Conservation (phyloP, 805 yeast genomes). For the Blastobotrys peoriensis region DNA sequence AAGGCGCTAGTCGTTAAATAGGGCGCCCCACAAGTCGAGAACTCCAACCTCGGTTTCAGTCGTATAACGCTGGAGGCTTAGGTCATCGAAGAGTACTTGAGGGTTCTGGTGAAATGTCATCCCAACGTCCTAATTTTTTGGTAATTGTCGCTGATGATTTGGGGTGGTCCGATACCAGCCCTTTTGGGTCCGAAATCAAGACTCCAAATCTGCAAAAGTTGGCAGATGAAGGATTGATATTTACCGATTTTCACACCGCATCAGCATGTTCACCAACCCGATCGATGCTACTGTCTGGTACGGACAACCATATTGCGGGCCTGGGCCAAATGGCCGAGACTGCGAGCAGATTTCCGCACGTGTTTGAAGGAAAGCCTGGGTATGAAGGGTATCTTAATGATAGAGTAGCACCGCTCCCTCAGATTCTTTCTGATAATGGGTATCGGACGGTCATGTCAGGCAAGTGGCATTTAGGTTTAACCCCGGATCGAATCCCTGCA, state of each 20-base stretch:
- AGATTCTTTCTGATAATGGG: slow-evolving; percentile 42
- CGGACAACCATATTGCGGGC: slow-evolving; percentile 60
- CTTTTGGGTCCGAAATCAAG: slow-evolving; percentile 48
- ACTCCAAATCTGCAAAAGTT: slow-evolving; percentile 47
- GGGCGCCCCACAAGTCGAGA: no score
- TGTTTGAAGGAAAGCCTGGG: slow-evolving; percentile 42
- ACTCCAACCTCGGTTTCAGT: not conserved
- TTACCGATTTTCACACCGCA: slow-evolving; percentile 57
- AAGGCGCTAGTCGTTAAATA: not conserved
- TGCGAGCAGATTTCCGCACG: slow-evolving; percentile 34
- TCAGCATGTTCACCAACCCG: slow-evolving; percentile 61
- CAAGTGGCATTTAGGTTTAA: slow-evolving; percentile 54
- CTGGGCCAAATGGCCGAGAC: slow-evolving; percentile 53
- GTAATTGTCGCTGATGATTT: slow-evolving; percentile 55
- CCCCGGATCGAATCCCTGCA: slow-evolving; percentile 42
- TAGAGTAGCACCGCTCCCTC: slow-evolving; percentile 48
- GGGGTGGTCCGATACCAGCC: slow-evolving; percentile 49
- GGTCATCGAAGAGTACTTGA: no score
- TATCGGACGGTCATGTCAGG: slow-evolving; percentile 50
- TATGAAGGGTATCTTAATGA: slow-evolving; percentile 50
- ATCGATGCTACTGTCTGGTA: slow-evolving; percentile 54
- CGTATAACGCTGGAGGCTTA: not conserved
- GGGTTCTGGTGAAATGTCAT: no score
- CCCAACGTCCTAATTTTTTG: slow-evolving; percentile 43
- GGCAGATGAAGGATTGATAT: slow-evolving; percentile 41